Evolutionary conservation across 257 asterid genomes (phyloP), one percentile per base, ranked within the genome.

Genomic region (Leonotis leonurus): DNA sequence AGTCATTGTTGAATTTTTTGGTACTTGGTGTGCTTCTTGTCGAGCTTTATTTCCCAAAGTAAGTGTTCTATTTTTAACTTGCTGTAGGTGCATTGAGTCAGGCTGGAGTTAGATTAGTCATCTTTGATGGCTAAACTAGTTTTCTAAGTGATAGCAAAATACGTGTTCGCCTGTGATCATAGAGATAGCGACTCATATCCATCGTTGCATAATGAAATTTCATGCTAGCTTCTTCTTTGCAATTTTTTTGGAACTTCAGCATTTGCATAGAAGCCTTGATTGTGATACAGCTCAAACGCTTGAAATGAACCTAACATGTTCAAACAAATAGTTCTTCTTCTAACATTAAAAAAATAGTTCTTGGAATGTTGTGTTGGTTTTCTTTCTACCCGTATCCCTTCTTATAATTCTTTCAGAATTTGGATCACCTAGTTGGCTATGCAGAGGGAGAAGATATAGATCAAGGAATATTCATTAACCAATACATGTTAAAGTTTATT

Each of bases 21-120:
- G 85, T 32, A 76, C 95, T 37, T 87, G 95, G 95, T 87, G 95
- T 63, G 95, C 95, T 65, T 87, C 95, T 68, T 87, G 95, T 58
- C 81, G 89, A 76, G 94, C 94, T 49, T 69, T 87, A 62, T 87
- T 75, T 62, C 95, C 95, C 48, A 87, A 83, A 86, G 94, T 87
- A 60, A 48, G 70, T 18, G 17, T n/a, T 3, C n/a, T 55, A 5
- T 30, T 70, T 7, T 62, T 39, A 10, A 59, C 30, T 22, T 22
- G 14, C 13, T 26, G 30, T n/a, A 29, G 0, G 35, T n/a, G n/a
- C n/a, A n/a, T n/a, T n/a, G n/a, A n/a, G 48, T 60, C 6, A 27
- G 13, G 44, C 27, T 27, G 12, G 40, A 18, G 8, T 14, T 2
- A 14, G 37, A n/a, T n/a, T n/a, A n/a, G n/a, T n/a, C n/a, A n/a